Evolutionary conservation across 1,284 basidiomycete genomes (phyloP).

Genomic region (Ceratobasidium sp.): DNA sequence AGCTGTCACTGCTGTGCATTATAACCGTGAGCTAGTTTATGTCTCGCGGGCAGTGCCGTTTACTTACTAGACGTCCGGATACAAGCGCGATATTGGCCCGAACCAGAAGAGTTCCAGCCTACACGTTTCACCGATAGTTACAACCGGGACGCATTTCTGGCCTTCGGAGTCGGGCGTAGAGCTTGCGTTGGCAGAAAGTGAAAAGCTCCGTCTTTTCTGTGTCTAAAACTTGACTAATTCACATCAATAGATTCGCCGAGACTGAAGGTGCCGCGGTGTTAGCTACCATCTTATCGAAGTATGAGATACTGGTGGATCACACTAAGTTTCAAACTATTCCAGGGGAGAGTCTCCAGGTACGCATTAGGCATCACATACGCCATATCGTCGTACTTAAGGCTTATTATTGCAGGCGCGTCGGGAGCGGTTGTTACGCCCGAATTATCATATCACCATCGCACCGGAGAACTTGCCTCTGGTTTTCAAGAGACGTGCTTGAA

Average conservation of each 20-base stretch:
- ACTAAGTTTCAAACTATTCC: slow-evolving; percentile 32
- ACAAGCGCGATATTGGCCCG: slow-evolving; percentile 37
- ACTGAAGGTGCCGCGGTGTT: slow-evolving; percentile 34
- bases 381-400: too few relatives aligned
- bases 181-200: slow-evolving; percentile 39
- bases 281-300: slow-evolving; percentile 19
- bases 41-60: too few relatives aligned
- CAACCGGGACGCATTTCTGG: slow-evolving; percentile 37
- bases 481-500: background rate
- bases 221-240: background rate
- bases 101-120: too few relatives aligned
- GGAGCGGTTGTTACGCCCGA: background rate
- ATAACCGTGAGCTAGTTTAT: too few relatives aligned
- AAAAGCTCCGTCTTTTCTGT: background rate
- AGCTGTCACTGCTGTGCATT: too few relatives aligned
- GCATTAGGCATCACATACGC: background rate
- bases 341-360: slow-evolving; percentile 12
- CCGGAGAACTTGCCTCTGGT: background rate
- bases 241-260: slow-evolving; percentile 38
- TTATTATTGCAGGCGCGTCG: background rate
- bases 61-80: too few relatives aligned
- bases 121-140: slow-evolving; percentile 30
- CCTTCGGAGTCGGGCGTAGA: slow-evolving; percentile 29
- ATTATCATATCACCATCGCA: background rate
- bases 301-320: slow-evolving; percentile 30